These are phyloP conservation scores for Plasmopara halstedii DNA, from an alignment of 352 stramenopile genomes.

Conservation along the genomic window DNA sequence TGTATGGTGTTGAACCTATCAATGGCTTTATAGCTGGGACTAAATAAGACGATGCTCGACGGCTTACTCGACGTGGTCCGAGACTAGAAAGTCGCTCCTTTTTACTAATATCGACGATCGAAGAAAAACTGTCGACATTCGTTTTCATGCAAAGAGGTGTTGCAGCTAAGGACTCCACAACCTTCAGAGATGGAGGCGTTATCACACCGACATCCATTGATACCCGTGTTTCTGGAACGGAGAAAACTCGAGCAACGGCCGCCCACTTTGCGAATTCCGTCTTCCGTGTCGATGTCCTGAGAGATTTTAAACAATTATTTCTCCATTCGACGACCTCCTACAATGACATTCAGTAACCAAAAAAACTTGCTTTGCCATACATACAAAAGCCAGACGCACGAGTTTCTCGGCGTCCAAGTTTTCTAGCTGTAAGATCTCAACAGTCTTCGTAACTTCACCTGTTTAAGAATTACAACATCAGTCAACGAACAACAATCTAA, in stretches of 20 bases:
- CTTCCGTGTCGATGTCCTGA: constrained; percentile 20
- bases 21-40: too few species aligned
- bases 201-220: constrained; percentile 23
- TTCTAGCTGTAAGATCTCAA: constrained; percentile 7
- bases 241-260: constrained; percentile 31
- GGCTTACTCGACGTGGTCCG: constrained; percentile 2
- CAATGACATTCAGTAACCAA: neutral
- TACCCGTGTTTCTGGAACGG: constrained; percentile 9
- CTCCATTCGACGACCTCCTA: constrained; percentile 38
- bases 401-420: too few species aligned
- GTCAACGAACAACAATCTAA: too few species aligned
- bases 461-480: too few species aligned
- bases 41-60: neutral
- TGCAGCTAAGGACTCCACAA: constrained; percentile 9
- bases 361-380: neutral
- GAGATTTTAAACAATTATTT: constrained; percentile 27
- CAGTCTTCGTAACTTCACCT: constrained; percentile 3
- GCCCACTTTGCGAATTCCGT: constrained; percentile 34
- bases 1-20: too few species aligned
- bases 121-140: constrained; percentile 41
- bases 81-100: neutral
- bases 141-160: constrained; percentile 25
- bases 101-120: constrained; percentile 12
- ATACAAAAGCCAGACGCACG: neutral
- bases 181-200: constrained; percentile 3